phyloP scores from a whole-genome alignment of 2,329 filamentous ascomycete genomes.

The Metarhizium anisopliae region DNA sequence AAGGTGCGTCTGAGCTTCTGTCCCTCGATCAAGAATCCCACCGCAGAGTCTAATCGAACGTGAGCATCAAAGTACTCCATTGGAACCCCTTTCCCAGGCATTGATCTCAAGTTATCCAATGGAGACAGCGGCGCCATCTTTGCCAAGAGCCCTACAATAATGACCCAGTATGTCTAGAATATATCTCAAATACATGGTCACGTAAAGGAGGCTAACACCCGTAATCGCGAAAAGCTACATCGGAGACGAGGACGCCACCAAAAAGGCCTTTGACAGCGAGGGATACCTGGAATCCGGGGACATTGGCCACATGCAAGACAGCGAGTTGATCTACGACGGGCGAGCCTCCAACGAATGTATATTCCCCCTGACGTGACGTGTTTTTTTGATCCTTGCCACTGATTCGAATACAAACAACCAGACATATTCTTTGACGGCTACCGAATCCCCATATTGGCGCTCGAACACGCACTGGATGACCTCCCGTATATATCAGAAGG shows the following conservation, averaged over 20 bases:
- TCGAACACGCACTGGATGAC: conserved; percentile 10
- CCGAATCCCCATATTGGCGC: conserved; percentile 8
- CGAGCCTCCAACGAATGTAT: conserved; percentile 12
- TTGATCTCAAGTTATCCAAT: conserved; percentile 8
- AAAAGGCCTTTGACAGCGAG: conserved; percentile 66
- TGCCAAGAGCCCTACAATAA: conserved; percentile 10
- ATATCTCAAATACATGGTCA: too few relatives aligned
- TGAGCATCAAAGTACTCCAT: conserved; percentile 2
- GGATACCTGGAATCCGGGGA: conserved; percentile 93
- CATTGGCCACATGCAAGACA: conserved; percentile 58
- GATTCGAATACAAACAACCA: background rate
- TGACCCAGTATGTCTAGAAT: background rate
- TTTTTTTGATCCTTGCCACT: background rate
- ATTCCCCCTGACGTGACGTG: background rate
- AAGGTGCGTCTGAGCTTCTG: background rate
- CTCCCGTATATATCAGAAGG: conserved; percentile 14
- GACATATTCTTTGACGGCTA: background rate
- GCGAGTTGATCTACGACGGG: conserved; percentile 13
- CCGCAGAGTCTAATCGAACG: background rate
- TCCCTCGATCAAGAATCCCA: background rate
- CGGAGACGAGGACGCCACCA: conserved; percentile 61
- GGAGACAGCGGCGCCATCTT: conserved; percentile 13
- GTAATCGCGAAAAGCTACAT: conserved; percentile 9
- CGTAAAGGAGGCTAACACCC: too few relatives aligned
- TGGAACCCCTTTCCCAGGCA: background rate